These are phyloP conservation scores for Amanita rubescens DNA, from an alignment of 768 basidiomycete genomes.

Conservation along the genomic window DNA sequence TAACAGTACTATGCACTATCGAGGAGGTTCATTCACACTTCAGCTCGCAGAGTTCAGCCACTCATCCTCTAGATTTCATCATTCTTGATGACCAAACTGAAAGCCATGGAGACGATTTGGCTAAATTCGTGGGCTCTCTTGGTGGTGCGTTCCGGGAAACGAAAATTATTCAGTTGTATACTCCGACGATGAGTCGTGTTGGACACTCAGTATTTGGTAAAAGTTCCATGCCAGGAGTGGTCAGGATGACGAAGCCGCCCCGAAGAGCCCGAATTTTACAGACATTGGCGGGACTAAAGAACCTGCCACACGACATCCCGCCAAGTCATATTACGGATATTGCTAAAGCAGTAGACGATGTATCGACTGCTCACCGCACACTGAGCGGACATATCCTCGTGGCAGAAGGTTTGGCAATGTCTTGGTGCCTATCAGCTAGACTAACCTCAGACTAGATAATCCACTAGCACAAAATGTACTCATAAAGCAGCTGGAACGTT, in stretches of 20 bases:
- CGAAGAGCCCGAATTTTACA: conserved; percentile 53
- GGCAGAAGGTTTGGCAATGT: conserved; percentile 48
- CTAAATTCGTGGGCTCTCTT: conserved; percentile 38
- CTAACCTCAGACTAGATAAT: conserved; percentile 40
- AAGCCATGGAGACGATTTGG: conserved; percentile 47
- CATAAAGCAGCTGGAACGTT: conserved; percentile 58
- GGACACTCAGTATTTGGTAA: conserved; percentile 44
- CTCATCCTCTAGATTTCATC: conserved; percentile 49
- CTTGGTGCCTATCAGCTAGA: neutral
- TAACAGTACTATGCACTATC: conserved; percentile 35
- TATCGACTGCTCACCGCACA: conserved; percentile 41
- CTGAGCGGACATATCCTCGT: conserved; percentile 63
- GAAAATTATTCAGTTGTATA: conserved; percentile 65
- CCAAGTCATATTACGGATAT: conserved; percentile 28
- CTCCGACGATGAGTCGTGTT: conserved; percentile 55
- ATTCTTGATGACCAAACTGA: conserved; percentile 65
- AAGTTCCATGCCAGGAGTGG: conserved; percentile 45
- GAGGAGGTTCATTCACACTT: conserved; percentile 40
- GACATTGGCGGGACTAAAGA: conserved; percentile 51
- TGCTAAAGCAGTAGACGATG: conserved; percentile 37
- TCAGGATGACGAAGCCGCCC: conserved; percentile 68
- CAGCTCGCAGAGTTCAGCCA: conserved; percentile 19
- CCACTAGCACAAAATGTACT: conserved; percentile 62
- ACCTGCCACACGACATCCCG: conserved; percentile 39
- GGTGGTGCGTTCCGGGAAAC: conserved; percentile 38